A percentile compares a stretch with the other conserved stretches of the same genome.
Evolutionary conservation across 306 rosid species (phyloP).

Genomic region (Trifolium dubium): DNA sequence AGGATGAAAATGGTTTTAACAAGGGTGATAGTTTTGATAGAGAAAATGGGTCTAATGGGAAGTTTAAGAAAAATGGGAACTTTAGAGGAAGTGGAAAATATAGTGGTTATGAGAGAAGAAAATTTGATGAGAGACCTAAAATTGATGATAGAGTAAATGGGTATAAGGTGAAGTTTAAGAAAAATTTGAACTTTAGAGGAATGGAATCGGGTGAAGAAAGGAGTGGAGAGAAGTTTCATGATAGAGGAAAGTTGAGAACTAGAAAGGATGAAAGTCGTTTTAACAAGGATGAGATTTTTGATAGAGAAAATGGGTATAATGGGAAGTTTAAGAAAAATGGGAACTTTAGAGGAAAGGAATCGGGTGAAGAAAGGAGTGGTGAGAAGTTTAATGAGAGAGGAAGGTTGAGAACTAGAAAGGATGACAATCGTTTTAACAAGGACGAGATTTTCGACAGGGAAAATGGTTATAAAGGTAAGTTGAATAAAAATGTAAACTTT

Average conservation of each 20-base stretch:
- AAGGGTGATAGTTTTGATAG: neutral
- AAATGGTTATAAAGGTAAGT: slow-evolving; percentile 38
- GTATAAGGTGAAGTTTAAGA: slow-evolving; percentile 33
- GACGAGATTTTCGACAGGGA: slow-evolving; percentile 6
- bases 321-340: slow-evolving; percentile 37
- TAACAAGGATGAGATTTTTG: neutral
- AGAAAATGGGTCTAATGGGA: slow-evolving; percentile 39
- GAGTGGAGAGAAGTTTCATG: slow-evolving; percentile 19
- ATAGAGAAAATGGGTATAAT: slow-evolving; percentile 40
- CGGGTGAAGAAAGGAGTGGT: slow-evolving; percentile 24
- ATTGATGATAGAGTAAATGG: slow-evolving; percentile 36
- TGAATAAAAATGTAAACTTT: slow-evolving; percentile 36
- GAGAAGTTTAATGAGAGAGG: slow-evolving; percentile 31
- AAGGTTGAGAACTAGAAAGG: slow-evolving; percentile 30
- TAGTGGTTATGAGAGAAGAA: slow-evolving; percentile 5
- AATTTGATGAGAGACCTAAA: slow-evolving; percentile 28
- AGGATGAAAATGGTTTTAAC: slow-evolving; percentile 17
- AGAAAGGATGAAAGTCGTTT: slow-evolving; percentile 18
- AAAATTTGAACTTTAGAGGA: slow-evolving; percentile 26
- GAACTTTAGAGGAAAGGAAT: slow-evolving; percentile 7
- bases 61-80: slow-evolving; percentile 34
- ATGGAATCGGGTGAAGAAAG: slow-evolving; percentile 18
- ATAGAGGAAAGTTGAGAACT: slow-evolving; percentile 35
- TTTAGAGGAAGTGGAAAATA: slow-evolving; percentile 26
- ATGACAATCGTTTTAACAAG: neutral